Evolutionary conservation across 108 stramenopile species (phyloP), one percentile per base, ranked within the genome.

Genomic region (Nannochloropsis oceanica): DNA sequence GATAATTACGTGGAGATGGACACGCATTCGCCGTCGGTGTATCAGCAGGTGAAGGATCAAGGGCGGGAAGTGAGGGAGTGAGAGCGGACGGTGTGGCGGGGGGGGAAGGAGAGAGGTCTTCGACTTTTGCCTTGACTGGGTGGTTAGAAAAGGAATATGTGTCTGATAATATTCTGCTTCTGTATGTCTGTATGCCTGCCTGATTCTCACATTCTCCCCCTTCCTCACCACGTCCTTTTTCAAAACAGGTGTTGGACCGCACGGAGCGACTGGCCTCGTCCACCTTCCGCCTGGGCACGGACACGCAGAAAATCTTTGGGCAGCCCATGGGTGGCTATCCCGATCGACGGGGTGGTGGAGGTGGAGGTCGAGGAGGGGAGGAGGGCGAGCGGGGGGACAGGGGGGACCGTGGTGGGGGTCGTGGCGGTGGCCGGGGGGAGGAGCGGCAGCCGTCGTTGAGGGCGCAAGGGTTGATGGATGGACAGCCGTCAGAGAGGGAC

Each of bases 1-100:
- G 93, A 95, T 83, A 93, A 93, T 59, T 95, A 95, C 90, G 97
- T 99, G 43, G 93, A 98, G 85, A 97, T 99, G 97, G 95, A 95
- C 81, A 73, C 59, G 18, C 59, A n/a, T 18, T 73, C 59, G 59
- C 59, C 59, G 22, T 73, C 59, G 18, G 59, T 73, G 59, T 73
- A 73, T 73, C 59, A 73, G 18, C 59, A 73, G 59, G 59, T 73
- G n/a, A 73, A 10, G 59, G 18, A 73, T 18, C 18, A 10, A 73
- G 2, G 5, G 59, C n/a, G 10, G 5, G n/a, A n/a, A 73, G n/a
- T 7, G 59, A n/a, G 59, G 59, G 22, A n/a, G 59, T 7, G 59
- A n/a, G 1, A 9, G 59, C n/a, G 22, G 59, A 9, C 59, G 59
- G 59, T n/a, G 59, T 73, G n/a, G 22, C 59, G 7, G 18, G 7